Evolutionary conservation across 768 basidiomycete species (phyloP), one percentile per base, ranked within the genome.

Genomic region (Naganishia onofrii): DNA sequence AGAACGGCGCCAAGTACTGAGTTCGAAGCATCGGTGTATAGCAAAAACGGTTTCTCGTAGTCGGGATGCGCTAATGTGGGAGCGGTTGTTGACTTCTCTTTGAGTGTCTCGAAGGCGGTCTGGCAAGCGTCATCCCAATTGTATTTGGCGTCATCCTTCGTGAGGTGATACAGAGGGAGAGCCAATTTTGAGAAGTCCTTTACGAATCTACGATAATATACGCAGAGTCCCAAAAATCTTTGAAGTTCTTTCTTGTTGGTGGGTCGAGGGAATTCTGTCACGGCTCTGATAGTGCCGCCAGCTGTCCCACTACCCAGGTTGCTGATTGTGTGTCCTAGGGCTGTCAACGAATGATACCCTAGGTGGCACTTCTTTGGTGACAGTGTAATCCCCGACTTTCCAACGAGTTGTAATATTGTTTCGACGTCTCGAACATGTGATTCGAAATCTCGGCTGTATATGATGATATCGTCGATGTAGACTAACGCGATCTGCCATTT

Each of bases 181-280:
- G 72, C 66, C 6, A 71, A 38, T 32, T 44, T 26, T 0, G 77
- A 67, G 66, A 68, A 79, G 48, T 71, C 38, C 28, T 60, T 58
- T 51, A 79, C 70, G 55, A 76, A 79, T 38, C 71, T 71, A 7
- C 74, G 69, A 64, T 76, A 79, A 63, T 71, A 77, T 46, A 69
- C 71, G 28, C 70, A 57, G 19, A 76, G 58, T 5, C 76, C 75
- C 21, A 77, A 48, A 56, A 72, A 76, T 21, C 53, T n/a, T 52
- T 71, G 76, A n/a, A 70, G 10, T 34, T 72, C 68, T n/a, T 69
- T 60, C 26, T 71, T 36, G 29, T 67, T 71, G 5, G 44, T 55
- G 4, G 77, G 76, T 7, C 34, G 34, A 5, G 34, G 34, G 34
- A 72, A 36, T 36, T 36, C 34, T 12, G 34, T 36, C 34, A 36